Evolutionary conservation across 1,284 basidiomycete species (phyloP).

Genomic region (Ustilago lituana): DNA sequence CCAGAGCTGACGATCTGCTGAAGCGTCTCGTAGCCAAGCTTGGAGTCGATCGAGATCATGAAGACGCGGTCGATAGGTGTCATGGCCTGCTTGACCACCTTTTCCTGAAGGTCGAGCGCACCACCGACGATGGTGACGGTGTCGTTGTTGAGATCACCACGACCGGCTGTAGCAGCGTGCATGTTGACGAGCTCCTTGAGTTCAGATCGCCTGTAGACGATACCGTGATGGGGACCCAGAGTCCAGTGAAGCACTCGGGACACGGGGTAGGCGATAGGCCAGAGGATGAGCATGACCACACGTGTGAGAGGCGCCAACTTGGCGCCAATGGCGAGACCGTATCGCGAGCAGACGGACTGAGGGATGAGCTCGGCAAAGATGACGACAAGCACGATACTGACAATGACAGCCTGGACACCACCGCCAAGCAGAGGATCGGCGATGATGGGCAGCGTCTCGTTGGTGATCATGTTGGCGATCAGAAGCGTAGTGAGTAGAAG

Average conservation of each 20-base stretch:
- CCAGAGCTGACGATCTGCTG: conserved; percentile 79
- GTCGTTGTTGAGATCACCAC: conserved; percentile 76
- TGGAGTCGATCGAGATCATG: conserved; percentile 82
- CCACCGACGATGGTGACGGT: conserved; percentile 81
- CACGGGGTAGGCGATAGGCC: conserved; percentile 66
- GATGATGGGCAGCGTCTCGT: conserved; percentile 82
- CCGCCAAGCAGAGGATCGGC: conserved; percentile 87
- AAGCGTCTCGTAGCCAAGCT: conserved; percentile 80
- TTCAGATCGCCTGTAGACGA: conserved; percentile 70
- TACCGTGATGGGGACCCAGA: conserved; percentile 66
- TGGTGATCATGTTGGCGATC: conserved; percentile 67
- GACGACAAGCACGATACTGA: conserved; percentile 65
- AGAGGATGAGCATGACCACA: conserved; percentile 64
- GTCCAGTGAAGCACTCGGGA: conserved; percentile 66
- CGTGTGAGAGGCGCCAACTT: conserved; percentile 64
- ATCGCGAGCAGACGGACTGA: conserved; percentile 69
- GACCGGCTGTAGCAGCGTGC: conserved; percentile 72
- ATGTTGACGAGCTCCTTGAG: conserved; percentile 79
- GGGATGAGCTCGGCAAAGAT: conserved; percentile 92
- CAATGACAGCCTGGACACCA: conserved; percentile 74
- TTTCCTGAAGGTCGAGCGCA: conserved; percentile 78
- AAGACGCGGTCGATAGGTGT: conserved; percentile 76
- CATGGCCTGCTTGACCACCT: conserved; percentile 79
- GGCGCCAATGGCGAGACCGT: conserved; percentile 67
- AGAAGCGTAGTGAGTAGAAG: conserved; percentile 65